A percentile compares a stretch with the other conserved stretches of the same genome.
These are phyloP conservation scores for Phytophthora cajani DNA, from an alignment of 352 stramenopile species.

Conservation along the genomic window DNA sequence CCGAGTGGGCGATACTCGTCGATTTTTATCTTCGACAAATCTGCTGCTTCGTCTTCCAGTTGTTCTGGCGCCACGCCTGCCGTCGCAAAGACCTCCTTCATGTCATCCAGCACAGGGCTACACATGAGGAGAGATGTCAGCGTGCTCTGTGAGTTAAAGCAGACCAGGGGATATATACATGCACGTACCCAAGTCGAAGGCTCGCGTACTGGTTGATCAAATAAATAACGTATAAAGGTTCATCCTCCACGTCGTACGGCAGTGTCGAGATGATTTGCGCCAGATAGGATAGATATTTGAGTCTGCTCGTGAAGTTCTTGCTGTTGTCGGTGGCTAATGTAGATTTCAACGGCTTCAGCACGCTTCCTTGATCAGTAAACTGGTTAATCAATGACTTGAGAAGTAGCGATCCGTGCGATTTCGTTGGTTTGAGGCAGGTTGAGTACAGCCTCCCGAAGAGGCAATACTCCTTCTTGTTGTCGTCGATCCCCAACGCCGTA, in stretches of 20 bases:
- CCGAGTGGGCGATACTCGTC: slow-evolving; percentile 33
- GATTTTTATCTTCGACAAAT: slow-evolving; percentile 55
- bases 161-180: slow-evolving; percentile 4
- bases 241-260: slow-evolving; percentile 83
- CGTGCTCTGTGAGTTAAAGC: background rate
- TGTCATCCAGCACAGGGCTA: slow-evolving; percentile 62
- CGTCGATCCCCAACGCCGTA: slow-evolving; percentile 62
- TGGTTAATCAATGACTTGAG: slow-evolving; percentile 73
- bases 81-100: slow-evolving; percentile 58
- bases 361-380: slow-evolving; percentile 63
- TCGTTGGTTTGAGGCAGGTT: slow-evolving; percentile 55
- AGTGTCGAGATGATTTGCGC: slow-evolving; percentile 70
- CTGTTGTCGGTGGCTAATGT: slow-evolving; percentile 18
- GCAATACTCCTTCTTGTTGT: slow-evolving; percentile 76
- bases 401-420: slow-evolving; percentile 62
- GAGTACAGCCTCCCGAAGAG: slow-evolving; percentile 78
- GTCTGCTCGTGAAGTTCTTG: slow-evolving; percentile 10
- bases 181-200: slow-evolving; percentile 78
- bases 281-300: slow-evolving; percentile 85
- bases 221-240: slow-evolving; percentile 90
- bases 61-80: slow-evolving; percentile 43
- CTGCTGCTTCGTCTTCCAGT: slow-evolving; percentile 55
- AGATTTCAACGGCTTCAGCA: slow-evolving; percentile 40
- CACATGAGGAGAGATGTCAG: slow-evolving; percentile 16
- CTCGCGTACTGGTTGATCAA: slow-evolving; percentile 84